A percentile compares a stretch with the other conserved stretches of the same genome.
Conservation (phyloP, 1,284 basidiomycete species). For the Lentinula novae-zelandiae region DNA sequence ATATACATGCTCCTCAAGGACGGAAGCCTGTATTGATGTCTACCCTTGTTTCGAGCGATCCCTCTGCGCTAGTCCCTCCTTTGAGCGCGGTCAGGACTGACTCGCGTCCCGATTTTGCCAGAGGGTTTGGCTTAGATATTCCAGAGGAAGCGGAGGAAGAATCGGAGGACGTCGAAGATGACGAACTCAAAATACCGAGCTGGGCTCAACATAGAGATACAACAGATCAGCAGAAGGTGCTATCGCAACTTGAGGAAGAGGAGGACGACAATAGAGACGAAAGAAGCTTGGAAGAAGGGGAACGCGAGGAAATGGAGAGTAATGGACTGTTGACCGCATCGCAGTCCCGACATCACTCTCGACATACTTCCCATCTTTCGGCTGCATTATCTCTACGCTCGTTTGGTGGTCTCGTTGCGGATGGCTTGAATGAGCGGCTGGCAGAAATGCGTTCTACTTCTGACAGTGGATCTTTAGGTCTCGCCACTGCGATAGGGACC, state of each 20-base stretch:
- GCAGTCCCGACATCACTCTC: constrained; percentile 56
- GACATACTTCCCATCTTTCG: constrained; percentile 66
- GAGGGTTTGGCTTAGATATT: constrained; percentile 75
- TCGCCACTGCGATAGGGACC: neutral
- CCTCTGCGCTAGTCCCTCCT: constrained; percentile 26
- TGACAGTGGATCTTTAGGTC: neutral
- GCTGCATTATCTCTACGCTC: constrained; percentile 63
- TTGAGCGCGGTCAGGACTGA: constrained; percentile 37
- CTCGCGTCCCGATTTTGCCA: constrained; percentile 65
- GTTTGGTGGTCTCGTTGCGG: constrained; percentile 45
- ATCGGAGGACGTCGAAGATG: constrained; percentile 31
- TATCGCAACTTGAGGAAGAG: constrained; percentile 22
- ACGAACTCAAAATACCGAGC: constrained; percentile 13
- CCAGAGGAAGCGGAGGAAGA: constrained; percentile 62
- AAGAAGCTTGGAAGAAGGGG: constrained; percentile 14
- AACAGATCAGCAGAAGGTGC: constrained; percentile 19
- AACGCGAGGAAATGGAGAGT: constrained; percentile 16
- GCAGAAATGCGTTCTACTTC: neutral
- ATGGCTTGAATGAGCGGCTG: constrained; percentile 23
- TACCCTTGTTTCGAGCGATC: constrained; percentile 34
- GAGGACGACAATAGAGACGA: constrained; percentile 29
- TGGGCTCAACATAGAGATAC: constrained; percentile 16
- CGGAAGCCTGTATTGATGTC: constrained; percentile 47
- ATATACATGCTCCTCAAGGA: constrained; percentile 58
- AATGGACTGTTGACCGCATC: constrained; percentile 41